These are phyloP conservation scores for Arabis hirsuta DNA, from an alignment of 345 rosid genomes.

Conservation along the genomic window DNA sequence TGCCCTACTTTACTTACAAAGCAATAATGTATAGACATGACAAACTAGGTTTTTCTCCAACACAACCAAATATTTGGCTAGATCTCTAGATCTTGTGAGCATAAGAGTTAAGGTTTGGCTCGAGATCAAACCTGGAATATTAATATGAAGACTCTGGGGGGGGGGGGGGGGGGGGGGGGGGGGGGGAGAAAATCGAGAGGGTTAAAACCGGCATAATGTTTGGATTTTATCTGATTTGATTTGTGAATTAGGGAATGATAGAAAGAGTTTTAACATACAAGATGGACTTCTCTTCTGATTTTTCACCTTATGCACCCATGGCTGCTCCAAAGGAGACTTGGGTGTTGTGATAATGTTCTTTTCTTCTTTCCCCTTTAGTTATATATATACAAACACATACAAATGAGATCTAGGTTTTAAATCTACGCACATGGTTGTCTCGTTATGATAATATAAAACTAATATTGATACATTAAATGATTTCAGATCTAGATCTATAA, in stretches of 20 bases:
- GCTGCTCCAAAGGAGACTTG: neutral
- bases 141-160: conserved; percentile 3
- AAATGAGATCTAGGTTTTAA: too few relatives aligned
- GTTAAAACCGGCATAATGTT: neutral
- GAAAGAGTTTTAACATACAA: neutral
- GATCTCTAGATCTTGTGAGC: neutral
- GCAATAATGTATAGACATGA: neutral
- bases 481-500: neutral
- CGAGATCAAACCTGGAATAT: conserved; percentile 8
- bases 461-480: neutral
- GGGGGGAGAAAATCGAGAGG: too few relatives aligned
- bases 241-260: neutral
- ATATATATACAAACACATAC: neutral
- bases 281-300: neutral
- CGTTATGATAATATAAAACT: neutral
- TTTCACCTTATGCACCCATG: neutral
- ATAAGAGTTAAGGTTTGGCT: neutral
- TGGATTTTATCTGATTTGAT: neutral
- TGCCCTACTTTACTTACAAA: too few relatives aligned
- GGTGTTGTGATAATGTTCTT: neutral
- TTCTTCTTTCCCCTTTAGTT: conserved; percentile 7
- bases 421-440: conserved; percentile 2
- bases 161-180: too few relatives aligned
- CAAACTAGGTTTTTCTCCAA: neutral
- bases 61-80: neutral